Evolutionary conservation across 805 yeast species (phyloP).

Genomic region (Metschnikowia picachoensis): DNA sequence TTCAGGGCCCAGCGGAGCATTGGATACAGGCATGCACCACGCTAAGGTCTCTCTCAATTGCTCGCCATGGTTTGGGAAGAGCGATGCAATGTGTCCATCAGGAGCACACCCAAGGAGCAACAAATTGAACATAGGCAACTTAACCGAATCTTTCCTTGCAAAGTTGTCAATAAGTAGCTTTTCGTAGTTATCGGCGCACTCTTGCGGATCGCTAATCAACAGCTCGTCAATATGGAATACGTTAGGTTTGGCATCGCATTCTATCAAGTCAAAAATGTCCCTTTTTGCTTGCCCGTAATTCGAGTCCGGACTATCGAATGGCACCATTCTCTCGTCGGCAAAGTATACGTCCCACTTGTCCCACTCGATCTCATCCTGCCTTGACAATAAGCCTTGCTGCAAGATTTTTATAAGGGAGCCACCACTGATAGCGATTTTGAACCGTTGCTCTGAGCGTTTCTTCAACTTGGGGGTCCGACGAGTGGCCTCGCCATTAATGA

Average conservation of each 20-base stretch:
- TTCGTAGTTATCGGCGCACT: constrained; percentile 92
- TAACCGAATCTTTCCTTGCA: constrained; percentile 94
- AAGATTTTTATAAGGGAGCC: constrained; percentile 87
- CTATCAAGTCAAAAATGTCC: constrained; percentile 69
- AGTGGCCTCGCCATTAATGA: constrained; percentile 4
- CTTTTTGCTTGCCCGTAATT: constrained; percentile 89
- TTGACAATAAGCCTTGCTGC: constrained; percentile 75
- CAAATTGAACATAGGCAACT: constrained; percentile 90
- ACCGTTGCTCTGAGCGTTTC: constrained; percentile 62
- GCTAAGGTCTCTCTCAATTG: constrained; percentile 85
- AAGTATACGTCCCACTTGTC: constrained; percentile 92
- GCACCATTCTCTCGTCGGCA: constrained; percentile 94
- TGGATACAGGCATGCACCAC: constrained; percentile 91
- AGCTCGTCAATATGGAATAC: constrained; percentile 81
- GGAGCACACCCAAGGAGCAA: constrained; percentile 96
- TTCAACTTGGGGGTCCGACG: constrained; percentile 34
- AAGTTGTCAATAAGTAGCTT: constrained; percentile 80
- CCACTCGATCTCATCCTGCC: constrained; percentile 78
- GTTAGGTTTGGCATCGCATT: constrained; percentile 54
- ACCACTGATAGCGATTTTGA: constrained; percentile 88
- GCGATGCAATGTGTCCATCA: constrained; percentile 96
- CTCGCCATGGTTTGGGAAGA: constrained; percentile 85
- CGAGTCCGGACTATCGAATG: constrained; percentile 75
- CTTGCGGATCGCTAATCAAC: constrained; percentile 75
- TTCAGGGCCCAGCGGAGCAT: constrained; percentile 86